These are phyloP conservation scores for Alternaria ethzedia DNA, from an alignment of 2,329 filamentous ascomycete species.

Conservation along the genomic window DNA sequence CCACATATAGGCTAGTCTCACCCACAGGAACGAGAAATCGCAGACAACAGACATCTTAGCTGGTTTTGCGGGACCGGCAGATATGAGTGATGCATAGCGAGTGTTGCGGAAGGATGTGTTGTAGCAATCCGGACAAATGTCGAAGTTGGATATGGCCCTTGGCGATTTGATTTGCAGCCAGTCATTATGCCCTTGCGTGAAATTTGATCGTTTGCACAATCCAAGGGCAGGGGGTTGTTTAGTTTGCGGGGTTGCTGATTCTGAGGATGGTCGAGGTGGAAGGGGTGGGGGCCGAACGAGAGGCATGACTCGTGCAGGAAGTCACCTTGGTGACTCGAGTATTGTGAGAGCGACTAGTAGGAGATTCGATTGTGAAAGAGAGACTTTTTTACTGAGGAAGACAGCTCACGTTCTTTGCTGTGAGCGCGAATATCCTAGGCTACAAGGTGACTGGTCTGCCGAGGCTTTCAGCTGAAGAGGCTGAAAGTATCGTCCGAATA, in stretches of 20 bases:
- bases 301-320: constrained; percentile 12
- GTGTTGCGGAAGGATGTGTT: constrained; percentile 23
- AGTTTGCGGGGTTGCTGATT: background rate
- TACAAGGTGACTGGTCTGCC: background rate
- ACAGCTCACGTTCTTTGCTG: background rate
- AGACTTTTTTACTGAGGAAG: background rate
- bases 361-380: background rate
- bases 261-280: constrained; percentile 3
- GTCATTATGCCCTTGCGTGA: constrained; percentile 11
- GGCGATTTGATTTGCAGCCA: constrained; percentile 23
- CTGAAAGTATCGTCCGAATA: constrained; percentile 8
- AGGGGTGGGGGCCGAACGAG: constrained; percentile 14
- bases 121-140: constrained; percentile 29
- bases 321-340: background rate
- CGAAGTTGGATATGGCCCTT: constrained; percentile 14
- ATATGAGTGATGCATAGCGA: constrained; percentile 17
- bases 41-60: constrained; percentile 9
- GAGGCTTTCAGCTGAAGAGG: constrained; percentile 4
- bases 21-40: constrained; percentile 25
- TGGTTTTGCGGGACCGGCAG: constrained; percentile 13
- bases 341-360: background rate
- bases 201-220: constrained; percentile 14
- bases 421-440: background rate
- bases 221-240: constrained; percentile 8
- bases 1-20: constrained; percentile 22